These are phyloP conservation scores for Diaporthe ilicicola DNA, from an alignment of 2,329 filamentous ascomycete species.

Conservation along the genomic window DNA sequence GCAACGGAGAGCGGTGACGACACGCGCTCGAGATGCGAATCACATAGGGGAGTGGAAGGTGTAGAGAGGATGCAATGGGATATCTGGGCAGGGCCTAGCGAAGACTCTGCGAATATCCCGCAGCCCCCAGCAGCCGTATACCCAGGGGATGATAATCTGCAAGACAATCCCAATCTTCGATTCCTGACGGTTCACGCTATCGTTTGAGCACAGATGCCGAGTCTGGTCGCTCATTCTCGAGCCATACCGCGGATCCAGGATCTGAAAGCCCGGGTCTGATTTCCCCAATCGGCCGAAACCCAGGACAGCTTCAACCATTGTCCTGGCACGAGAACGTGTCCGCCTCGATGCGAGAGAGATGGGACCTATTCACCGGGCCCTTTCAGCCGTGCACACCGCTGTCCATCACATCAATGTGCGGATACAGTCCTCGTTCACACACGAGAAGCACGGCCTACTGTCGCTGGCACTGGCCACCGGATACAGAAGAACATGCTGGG, in stretches of 20 bases:
- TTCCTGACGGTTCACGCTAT: constrained; percentile 2
- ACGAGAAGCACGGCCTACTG: background rate
- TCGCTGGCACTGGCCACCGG: too few relatives aligned
- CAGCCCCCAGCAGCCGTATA: background rate
- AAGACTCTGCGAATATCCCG: background rate
- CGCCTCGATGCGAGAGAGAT: background rate
- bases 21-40: too few relatives aligned
- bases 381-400: too few relatives aligned
- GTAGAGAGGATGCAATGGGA: background rate
- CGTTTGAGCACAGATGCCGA: background rate
- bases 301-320: background rate
- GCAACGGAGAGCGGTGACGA: background rate
- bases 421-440: background rate
- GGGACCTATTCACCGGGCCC: background rate
- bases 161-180: background rate
- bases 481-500: too few relatives aligned
- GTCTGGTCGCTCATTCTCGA: too few relatives aligned
- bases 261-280: too few relatives aligned
- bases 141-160: background rate
- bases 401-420: too few relatives aligned
- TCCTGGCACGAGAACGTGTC: too few relatives aligned
- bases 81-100: background rate
- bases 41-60: background rate
- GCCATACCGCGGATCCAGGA: background rate
- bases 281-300: background rate